Conservation (phyloP, 169 alveolate genomes). For the Plasmodium vivax region DNA sequence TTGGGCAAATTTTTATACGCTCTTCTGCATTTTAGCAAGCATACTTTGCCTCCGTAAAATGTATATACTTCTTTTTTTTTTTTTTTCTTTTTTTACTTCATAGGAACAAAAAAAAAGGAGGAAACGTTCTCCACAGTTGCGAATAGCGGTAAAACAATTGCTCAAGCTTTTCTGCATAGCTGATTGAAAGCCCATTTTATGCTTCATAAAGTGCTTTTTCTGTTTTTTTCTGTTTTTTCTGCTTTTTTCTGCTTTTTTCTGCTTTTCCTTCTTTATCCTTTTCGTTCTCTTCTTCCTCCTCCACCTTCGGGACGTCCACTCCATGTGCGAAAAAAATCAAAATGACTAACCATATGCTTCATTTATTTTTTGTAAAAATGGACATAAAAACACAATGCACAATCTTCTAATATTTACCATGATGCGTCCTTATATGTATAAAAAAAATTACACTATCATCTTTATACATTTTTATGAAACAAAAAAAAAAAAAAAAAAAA, state of each 20-base stretch:
- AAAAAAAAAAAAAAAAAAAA: background rate
- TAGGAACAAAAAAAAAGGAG: background rate
- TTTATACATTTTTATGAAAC: background rate
- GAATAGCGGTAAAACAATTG: background rate
- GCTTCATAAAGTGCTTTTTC: background rate
- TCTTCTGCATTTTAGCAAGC: background rate
- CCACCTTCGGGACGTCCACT: background rate
- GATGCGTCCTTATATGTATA: background rate
- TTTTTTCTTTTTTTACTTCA: background rate
- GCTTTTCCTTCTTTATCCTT: background rate
- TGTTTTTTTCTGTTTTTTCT: background rate
- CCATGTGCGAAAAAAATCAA: background rate
- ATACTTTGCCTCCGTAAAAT: background rate
- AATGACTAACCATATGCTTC: background rate
- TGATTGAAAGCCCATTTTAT: background rate
- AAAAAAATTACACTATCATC: background rate
- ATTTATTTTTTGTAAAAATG: background rate
- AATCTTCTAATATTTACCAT: background rate
- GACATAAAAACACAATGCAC: background rate
- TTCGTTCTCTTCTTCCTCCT: background rate
- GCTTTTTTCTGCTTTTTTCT: background rate
- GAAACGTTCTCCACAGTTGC: background rate
- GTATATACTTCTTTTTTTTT: background rate
- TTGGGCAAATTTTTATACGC: background rate
- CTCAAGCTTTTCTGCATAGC: background rate